A percentile compares a stretch with the other conserved stretches of the same genome.
These are phyloP conservation scores for Kentomonas sorsogonicus DNA, from an alignment of 208 protist genomes.

Conservation along the genomic window DNA sequence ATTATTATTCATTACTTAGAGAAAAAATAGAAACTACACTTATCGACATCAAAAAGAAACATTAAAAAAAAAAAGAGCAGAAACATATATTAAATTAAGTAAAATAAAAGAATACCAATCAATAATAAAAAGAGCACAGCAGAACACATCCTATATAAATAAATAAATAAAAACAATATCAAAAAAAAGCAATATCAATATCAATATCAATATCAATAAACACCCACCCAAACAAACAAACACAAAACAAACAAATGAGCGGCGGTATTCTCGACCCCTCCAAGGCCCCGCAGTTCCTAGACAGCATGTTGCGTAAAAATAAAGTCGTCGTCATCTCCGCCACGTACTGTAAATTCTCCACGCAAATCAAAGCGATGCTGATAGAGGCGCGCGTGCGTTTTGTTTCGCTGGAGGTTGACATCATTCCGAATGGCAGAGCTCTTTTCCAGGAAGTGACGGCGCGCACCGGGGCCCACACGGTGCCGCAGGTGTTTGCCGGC, in stretches of 20 bases:
- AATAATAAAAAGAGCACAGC: constrained; percentile 3
- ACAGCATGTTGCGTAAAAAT: constrained; percentile 72
- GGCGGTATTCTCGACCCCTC: constrained; percentile 68
- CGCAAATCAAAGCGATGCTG: constrained; percentile 74
- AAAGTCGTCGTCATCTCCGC: constrained; percentile 78
- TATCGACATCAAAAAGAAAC: neutral
- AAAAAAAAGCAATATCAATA: neutral
- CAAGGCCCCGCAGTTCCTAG: constrained; percentile 63
- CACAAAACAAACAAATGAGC: constrained; percentile 46
- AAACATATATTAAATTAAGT: neutral
- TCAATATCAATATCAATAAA: neutral
- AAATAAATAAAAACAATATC: neutral
- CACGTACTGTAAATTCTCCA: constrained; percentile 87
- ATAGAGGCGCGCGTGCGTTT: constrained; percentile 82
- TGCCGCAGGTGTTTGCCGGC: constrained; percentile 79
- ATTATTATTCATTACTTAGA: constrained; percentile 6
- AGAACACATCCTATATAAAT: neutral
- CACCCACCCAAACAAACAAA: constrained; percentile 28
- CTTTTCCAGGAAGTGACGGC: constrained; percentile 73
- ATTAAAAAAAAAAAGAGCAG: constrained; percentile 6
- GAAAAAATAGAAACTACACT: neutral
- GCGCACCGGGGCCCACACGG: constrained; percentile 67
- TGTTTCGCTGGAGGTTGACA: constrained; percentile 82
- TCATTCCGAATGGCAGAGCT: constrained; percentile 81
- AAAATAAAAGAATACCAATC: constrained; percentile 5